Conservation (phyloP, 2,329 filamentous ascomycete species). For the Pseudophaeomoniella oleicola region DNA sequence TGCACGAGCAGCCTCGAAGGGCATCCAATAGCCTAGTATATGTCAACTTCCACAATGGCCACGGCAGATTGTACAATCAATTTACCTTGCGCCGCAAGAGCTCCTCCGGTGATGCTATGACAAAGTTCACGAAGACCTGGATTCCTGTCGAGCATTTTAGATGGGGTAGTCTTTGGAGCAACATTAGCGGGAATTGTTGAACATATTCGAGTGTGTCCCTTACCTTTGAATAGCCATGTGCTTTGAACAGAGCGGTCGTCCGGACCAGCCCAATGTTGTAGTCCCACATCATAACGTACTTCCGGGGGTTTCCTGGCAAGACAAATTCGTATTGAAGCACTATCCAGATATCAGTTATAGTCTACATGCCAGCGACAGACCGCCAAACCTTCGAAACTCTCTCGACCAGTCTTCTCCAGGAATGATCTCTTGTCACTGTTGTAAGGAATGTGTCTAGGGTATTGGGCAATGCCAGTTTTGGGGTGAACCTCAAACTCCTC, state of each 20-base stretch:
- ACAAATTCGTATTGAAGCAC: slow-evolving; percentile 77
- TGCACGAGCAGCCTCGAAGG: slow-evolving; percentile 70
- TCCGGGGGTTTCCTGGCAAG: slow-evolving; percentile 48
- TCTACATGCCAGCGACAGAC: slow-evolving; percentile 7
- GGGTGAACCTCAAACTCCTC: slow-evolving; percentile 52
- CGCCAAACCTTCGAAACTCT: slow-evolving; percentile 68
- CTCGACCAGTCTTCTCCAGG: slow-evolving; percentile 68
- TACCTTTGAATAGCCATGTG: slow-evolving; percentile 75
- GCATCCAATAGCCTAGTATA: slow-evolving; percentile 82
- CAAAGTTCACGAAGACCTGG: slow-evolving; percentile 76
- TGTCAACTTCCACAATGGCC: slow-evolving; percentile 1
- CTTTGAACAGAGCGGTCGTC: slow-evolving; percentile 91
- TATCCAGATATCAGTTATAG: slow-evolving; percentile 23
- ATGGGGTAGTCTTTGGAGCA: slow-evolving; percentile 59
- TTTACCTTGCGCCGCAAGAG: slow-evolving; percentile 75
- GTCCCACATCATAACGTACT: slow-evolving; percentile 85
- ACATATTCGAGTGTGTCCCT: slow-evolving; percentile 10
- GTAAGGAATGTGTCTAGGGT: slow-evolving; percentile 72
- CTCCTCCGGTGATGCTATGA: slow-evolving; percentile 87
- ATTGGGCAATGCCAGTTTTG: slow-evolving; percentile 42
- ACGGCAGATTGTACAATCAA: slow-evolving; percentile 6
- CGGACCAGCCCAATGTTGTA: slow-evolving; percentile 88
- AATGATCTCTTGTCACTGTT: slow-evolving; percentile 90
- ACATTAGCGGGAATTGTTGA: slow-evolving; percentile 1
- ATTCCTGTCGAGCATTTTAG: slow-evolving; percentile 66